A percentile compares a stretch with the other conserved stretches of the same genome.
phyloP scores from a whole-genome alignment of 1,139 yeast genomes.

The Scheffersomyces titani region DNA sequence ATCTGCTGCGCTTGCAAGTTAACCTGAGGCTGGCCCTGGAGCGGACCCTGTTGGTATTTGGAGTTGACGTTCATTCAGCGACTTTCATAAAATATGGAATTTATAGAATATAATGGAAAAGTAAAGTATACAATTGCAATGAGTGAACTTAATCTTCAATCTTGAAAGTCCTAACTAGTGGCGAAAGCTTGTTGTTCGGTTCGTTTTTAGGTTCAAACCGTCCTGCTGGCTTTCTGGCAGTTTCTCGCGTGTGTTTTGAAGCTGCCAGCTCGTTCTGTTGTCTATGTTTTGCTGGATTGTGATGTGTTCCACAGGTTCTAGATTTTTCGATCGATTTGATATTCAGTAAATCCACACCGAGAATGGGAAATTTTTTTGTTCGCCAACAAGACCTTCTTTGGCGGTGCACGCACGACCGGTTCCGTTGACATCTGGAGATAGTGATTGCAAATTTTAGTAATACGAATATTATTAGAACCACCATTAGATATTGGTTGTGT shows the following conservation, averaged over 20 bases:
- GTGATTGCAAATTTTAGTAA: not conserved
- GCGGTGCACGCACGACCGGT: not conserved
- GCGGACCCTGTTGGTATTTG: constrained; percentile 34
- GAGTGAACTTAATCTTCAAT: too few species aligned
- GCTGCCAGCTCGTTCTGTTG: not conserved
- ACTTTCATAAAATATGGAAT: not conserved
- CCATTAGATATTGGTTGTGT: not conserved
- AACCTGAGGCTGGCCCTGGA: constrained; percentile 28
- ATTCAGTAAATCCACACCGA: not conserved
- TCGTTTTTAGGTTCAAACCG: not conserved
- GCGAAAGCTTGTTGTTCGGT: not conserved
- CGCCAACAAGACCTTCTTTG: not conserved
- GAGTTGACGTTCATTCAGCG: constrained; percentile 27
- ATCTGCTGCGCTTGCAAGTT: constrained; percentile 47
- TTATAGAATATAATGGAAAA: too few species aligned
- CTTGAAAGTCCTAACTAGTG: too few species aligned
- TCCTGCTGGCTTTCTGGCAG: not conserved
- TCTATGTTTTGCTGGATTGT: not conserved
- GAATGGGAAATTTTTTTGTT: not conserved
- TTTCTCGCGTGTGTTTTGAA: not conserved
- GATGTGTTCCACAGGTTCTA: not conserved
- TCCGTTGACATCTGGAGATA: not conserved
- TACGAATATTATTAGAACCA: not conserved
- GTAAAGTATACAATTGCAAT: too few species aligned
- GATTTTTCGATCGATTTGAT: not conserved